These are phyloP conservation scores for Prunus salicina DNA, from an alignment of 306 rosid species.

Conservation along the genomic window DNA sequence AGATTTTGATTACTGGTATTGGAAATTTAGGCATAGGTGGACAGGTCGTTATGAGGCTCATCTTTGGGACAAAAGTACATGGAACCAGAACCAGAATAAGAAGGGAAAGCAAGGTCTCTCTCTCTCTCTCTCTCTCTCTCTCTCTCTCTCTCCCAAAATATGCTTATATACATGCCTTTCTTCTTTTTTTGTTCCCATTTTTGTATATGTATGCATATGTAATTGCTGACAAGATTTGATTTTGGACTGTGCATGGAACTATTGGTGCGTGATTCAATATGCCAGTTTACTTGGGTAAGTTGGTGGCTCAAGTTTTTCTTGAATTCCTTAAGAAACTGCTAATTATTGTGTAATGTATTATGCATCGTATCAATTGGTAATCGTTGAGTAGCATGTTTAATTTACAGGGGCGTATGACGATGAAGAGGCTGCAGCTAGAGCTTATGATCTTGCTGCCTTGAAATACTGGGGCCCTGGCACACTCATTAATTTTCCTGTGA, in stretches of 20 bases:
- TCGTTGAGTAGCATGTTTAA: constrained; percentile 17
- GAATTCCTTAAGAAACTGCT: neutral
- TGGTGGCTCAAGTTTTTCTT: neutral
- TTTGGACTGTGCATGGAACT: constrained; percentile 40
- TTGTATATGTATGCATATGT: neutral
- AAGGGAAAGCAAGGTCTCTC: constrained; percentile 95
- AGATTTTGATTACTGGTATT: neutral
- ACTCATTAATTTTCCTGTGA: constrained; percentile 93
- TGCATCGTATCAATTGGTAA: neutral
- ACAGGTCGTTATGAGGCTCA: constrained; percentile 99
- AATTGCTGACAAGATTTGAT: constrained; percentile 34
- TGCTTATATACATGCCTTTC: neutral
- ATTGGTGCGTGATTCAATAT: constrained; percentile 31
- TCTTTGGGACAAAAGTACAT: constrained; percentile 99
- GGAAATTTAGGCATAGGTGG: constrained; percentile 91
- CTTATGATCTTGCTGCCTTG: constrained; percentile 97
- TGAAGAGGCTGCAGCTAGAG: constrained; percentile 99
- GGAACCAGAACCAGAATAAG: constrained; percentile 99
- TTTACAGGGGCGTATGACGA: constrained; percentile 91
- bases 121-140: constrained; percentile 3
- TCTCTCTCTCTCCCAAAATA: no score
- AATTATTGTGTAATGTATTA: neutral
- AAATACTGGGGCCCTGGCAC: constrained; percentile 99
- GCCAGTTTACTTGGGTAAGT: constrained; percentile 97
- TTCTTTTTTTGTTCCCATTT: neutral